Conservation (phyloP, 225 moss, liverwort and hornwort species). For the Polytrichum commune region DNA sequence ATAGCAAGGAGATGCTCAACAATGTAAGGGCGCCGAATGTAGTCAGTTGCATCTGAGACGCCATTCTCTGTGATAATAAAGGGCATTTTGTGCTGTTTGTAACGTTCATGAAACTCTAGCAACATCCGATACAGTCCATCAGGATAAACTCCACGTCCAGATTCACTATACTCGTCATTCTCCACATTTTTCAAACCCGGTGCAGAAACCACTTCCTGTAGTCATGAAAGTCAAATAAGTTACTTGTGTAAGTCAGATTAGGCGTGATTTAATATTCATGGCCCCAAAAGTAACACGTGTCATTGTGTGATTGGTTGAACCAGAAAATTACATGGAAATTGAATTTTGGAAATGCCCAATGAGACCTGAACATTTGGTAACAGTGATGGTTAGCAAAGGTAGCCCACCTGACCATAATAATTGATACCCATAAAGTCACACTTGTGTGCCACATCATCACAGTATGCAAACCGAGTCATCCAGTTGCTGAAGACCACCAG, state of each 20-base stretch:
- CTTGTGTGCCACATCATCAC: conserved; percentile 78
- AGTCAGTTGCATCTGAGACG: conserved; percentile 89
- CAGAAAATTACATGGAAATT: too few species aligned
- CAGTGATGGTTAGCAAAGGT: neutral
- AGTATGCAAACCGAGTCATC: conserved; percentile 87
- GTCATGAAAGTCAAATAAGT: neutral
- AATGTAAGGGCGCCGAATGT: conserved; percentile 95
- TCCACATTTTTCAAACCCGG: conserved; percentile 87
- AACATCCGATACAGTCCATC: conserved; percentile 91
- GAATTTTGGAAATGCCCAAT: too few species aligned
- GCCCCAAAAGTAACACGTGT: too few species aligned
- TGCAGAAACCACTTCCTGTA: conserved; percentile 80
- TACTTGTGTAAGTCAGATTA: too few species aligned
- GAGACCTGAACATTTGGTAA: neutral
- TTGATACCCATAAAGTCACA: conserved; percentile 93
- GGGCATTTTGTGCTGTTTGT: conserved; percentile 74
- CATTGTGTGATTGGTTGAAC: too few species aligned
- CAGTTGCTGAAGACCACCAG: conserved; percentile 85
- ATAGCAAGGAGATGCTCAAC: conserved; percentile 89
- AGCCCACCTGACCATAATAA: conserved; percentile 91
- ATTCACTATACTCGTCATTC: conserved; percentile 90
- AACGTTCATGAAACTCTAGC: conserved; percentile 79
- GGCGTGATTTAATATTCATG: too few species aligned
- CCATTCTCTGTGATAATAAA: conserved; percentile 97
- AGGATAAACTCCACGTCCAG: conserved; percentile 95